Evolutionary conservation across 179 eudicot genomes (phyloP).

Genomic region (Heliamphora pulchella): DNA sequence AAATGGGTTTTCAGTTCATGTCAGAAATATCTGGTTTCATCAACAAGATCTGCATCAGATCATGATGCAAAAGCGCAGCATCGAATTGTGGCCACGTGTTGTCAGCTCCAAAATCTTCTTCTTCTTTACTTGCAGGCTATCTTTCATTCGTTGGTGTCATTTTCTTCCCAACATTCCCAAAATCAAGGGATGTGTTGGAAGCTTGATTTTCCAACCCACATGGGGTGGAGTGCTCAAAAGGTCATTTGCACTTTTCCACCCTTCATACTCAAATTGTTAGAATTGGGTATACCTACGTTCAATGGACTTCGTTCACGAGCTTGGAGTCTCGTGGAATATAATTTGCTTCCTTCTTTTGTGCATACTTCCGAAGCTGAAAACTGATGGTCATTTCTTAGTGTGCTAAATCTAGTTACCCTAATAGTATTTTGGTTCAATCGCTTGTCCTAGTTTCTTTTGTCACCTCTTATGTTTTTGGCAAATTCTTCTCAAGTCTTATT

Average conservation of each 20-base stretch:
- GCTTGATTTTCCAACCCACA: too few species aligned
- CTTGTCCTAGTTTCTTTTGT: neutral
- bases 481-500: neutral
- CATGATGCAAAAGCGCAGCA: too few species aligned
- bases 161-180: too few species aligned
- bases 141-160: too few species aligned
- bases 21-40: neutral
- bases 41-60: neutral
- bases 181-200: too few species aligned
- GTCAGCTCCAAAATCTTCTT: too few species aligned
- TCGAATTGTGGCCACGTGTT: too few species aligned
- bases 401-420: neutral
- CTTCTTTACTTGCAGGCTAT: too few species aligned
- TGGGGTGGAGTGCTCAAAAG: neutral
- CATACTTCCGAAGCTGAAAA: neutral
- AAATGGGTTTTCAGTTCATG: neutral
- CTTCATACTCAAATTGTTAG: neutral
- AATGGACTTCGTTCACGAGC: neutral
- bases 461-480: neutral
- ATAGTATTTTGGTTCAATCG: neutral
- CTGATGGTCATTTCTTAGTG: neutral
- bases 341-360: neutral
- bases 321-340: neutral
- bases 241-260: neutral
- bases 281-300: neutral